phyloP scores from a whole-genome alignment of 352 stramenopile genomes.

The Phytophthora syringae region DNA sequence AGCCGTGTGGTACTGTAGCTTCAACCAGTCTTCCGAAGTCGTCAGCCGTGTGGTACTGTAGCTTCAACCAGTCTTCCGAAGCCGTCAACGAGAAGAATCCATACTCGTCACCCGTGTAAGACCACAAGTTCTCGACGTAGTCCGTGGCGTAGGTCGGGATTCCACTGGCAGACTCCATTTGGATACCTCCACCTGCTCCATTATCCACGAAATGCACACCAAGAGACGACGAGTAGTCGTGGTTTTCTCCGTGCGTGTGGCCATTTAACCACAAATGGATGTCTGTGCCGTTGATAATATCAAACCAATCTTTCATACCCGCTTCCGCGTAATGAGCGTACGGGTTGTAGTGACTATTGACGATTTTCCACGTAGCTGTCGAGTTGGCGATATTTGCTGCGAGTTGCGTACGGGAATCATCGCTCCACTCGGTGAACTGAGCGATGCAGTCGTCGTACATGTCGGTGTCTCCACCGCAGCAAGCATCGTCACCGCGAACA shows the following conservation, averaged over 20 bases:
- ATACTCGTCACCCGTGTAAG: constrained; percentile 62
- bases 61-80: constrained; percentile 65
- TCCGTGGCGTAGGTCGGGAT: constrained; percentile 59
- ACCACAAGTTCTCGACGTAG: constrained; percentile 68
- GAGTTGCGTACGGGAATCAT: constrained; percentile 52
- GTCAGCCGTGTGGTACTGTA: constrained; percentile 74
- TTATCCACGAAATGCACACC: constrained; percentile 80
- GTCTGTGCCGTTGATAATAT: constrained; percentile 43
- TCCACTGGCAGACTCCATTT: constrained; percentile 67
- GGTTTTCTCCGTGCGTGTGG: too few relatives aligned
- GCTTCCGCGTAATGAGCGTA: constrained; percentile 50
- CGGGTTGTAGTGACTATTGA: constrained; percentile 70
- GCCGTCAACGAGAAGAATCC: constrained; percentile 66
- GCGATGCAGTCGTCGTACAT: constrained; percentile 52
- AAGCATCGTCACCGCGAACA: constrained; percentile 48
- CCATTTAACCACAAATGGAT: constrained; percentile 57
- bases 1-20: constrained; percentile 69
- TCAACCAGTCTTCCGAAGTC: constrained; percentile 65
- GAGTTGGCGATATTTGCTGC: constrained; percentile 51
- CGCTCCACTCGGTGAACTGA: constrained; percentile 46
- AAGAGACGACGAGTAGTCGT: constrained; percentile 57
- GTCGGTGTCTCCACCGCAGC: constrained; percentile 45
- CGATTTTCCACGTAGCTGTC: constrained; percentile 68
- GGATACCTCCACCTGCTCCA: constrained; percentile 72
- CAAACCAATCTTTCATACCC: constrained; percentile 48